Base-by-base conservation (phyloP, 495 filamentous ascomycete species). In the Aspergillus saccharolyticus region DNA sequence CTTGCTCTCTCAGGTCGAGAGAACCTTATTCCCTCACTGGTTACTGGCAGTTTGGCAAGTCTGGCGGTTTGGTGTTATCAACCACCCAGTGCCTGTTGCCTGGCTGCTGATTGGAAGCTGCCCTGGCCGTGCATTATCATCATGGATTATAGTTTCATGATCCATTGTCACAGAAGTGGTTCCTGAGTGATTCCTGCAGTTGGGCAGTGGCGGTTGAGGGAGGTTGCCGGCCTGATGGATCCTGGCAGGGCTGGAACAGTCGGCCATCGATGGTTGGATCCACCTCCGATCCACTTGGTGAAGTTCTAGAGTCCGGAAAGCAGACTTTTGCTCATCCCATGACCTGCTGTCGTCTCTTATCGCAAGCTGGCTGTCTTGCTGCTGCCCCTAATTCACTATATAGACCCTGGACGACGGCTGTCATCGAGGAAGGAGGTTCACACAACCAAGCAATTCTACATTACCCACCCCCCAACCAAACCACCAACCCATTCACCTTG, bases 211-310 rank as follows among this genome's bases (percentile, higher is more conserved):
- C 24, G 15, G 47, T 28, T 24, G 21, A 39, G 33, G 12, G 12
- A n/a, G 47, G 1, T 50, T 50, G 47, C 30, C 47, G 47, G 47
- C 47, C 47, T 50, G 47, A 50, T 28, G 17, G n/a, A n/a, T n/a
- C n/a, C n/a, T n/a, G n/a, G n/a, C 47, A 33, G 47, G 47, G 47
- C 47, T 50, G 47, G 47, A 50, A 25, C 47, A 50, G 47, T 28
- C 47, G 22, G 47, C 28, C 22, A 28, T 24, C 17, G 28, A 16
- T 28, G 20, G 47, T 0, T 12, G 21, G 47, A 30, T 50, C 47
- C 47, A 50, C 47, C 47, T 7, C 22, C 30, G 22, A 28, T 28
- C 28, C 28, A 28, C 22, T 17, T n/a, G 28, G 22, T 21, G 16
- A 16, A n/a, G 47, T 50, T 50, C 47, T 50, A 50, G 47, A 50